Base-by-base conservation (phyloP, 140 eudicot genomes). In the Senecio squalidus region DNA sequence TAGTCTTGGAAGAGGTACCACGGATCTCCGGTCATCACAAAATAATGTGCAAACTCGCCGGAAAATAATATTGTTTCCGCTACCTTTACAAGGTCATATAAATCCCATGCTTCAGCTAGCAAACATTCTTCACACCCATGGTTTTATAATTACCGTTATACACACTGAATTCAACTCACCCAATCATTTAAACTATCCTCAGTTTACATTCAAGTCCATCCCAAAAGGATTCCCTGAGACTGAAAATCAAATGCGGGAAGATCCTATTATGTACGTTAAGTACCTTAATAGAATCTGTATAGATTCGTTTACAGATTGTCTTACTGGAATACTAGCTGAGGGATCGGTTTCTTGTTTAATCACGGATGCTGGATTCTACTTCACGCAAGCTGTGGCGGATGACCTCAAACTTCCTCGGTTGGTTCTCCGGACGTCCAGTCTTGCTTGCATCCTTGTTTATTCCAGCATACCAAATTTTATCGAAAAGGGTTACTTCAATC, bases 131-230 rank as follows among this genome's bases (percentile, higher is more conserved):
- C 62, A 65, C 29, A 51, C 53, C 29, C 62, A 52, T 0, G 62
- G 54, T 27, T 65, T 52, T 7, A 17, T 9, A 1, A 64, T 64
- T 0, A 64, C 18, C 29, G 11, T 51, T 1, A 28, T 80, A 40
- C 82, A 80, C 55, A 63, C 77, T 6, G 16, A 54, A 8, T 72
- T 38, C 25, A 76, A 67, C 59, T 20, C 76, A 30, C 74, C 71
- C 4, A 60, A 76, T 48, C 71, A 11, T 3, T 58, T 71, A 44
- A 68, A 72, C 30, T 72, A 71, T 62, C 82, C 77, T 11, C 61
- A 68, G 11, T 80, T 80, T 71, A 76, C 80, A 69, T 72, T 80
- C 71, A 30, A 46, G 7, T 60, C 63, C 18, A 66, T 80, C 55
- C 17, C 56, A 1, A 77, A 68, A 9, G 47, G 69, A 1, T 29